phyloP scores from a whole-genome alignment of 176 grass and related monocot species.

The Oryza brachyantha region DNA sequence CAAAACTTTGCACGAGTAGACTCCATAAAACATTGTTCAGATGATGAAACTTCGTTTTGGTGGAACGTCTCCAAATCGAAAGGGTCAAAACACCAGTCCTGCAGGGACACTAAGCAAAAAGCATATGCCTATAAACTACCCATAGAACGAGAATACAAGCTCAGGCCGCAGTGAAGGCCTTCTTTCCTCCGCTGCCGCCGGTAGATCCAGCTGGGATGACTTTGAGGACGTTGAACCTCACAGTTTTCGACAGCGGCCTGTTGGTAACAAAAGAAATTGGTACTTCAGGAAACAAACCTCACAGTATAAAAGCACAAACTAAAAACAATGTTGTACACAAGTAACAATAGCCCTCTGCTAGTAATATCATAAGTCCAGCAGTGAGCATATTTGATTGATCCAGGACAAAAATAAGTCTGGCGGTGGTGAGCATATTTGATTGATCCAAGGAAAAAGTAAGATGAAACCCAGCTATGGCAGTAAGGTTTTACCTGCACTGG shows the following conservation, averaged over 20 bases:
- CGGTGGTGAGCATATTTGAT: too few species aligned
- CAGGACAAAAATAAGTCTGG: too few species aligned
- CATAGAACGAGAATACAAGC: constrained; percentile 23
- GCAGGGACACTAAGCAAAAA: constrained; percentile 10
- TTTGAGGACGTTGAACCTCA: constrained; percentile 90
- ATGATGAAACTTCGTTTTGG: constrained; percentile 23
- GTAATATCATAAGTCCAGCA: too few species aligned
- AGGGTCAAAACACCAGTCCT: constrained; percentile 21
- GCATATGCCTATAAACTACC: constrained; percentile 37
- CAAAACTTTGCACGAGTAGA: too few species aligned
- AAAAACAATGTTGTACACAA: too few species aligned
- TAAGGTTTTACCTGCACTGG: constrained; percentile 66
- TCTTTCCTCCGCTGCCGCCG: constrained; percentile 50
- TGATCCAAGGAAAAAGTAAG: too few species aligned
- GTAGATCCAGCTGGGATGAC: constrained; percentile 82
- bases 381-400: too few species aligned
- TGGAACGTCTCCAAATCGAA: constrained; percentile 25
- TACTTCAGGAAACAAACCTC: neutral
- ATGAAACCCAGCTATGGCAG: neutral
- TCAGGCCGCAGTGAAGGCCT: constrained; percentile 72
- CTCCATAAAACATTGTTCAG: constrained; percentile 46
- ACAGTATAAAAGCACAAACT: too few species aligned
- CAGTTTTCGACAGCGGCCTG: constrained; percentile 89
- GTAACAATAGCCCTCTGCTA: neutral
- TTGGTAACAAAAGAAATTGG: neutral